Base-by-base conservation (phyloP, 2,329 filamentous ascomycete species). In the Chrysoporthe cubensis region DNA sequence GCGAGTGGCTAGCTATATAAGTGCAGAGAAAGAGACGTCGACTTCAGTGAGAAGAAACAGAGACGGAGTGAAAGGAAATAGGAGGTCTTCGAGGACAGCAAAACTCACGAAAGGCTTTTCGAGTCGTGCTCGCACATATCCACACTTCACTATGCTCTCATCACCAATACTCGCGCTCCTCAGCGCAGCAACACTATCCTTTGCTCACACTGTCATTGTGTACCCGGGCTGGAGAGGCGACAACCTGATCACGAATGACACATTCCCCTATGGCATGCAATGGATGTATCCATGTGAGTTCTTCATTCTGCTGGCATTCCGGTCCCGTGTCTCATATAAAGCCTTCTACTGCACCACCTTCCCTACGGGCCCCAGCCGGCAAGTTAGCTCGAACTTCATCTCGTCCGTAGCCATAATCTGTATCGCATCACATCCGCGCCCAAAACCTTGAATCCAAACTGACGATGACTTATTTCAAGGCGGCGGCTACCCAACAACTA, bases 261-360 rank as follows among this genome's bases (percentile, higher is more conserved):
- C 86, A 0, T 96, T 88, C 73, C 94, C 94, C 1, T 97, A 92
- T 73, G 94, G 94, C 80, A 95, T 96, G 92, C 91, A 97, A 82
- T 97, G 94, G 94, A 89, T 90, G 78, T 97, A 97, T 83, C 94
- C 94, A 79, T 97, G 94, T 97, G 83, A 81, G 92, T 83, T 83
- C 21, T 18, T 18, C 42, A 50, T 8, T 6, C 16, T 40, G 21
- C 32, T 16, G 7, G 2, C 9, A 21, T 5, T 16, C 26, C 6
- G 21, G 34, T 64, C 62, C 60, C 67, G 46, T 43, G 44, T 43
- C 52, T 54, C 66, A 34, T 13, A 46, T n/a, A 54, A 13, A 21
- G n/a, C 32, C 60, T 21, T 34, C 13, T 3, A 50, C 34, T 18
- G 34, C 32, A 66, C 63, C 50, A 37, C 52, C 26, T 14, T 54